Evolutionary conservation across 164 flowering plant genomes (phyloP).

Genomic region (Umbilicus rupestris): DNA sequence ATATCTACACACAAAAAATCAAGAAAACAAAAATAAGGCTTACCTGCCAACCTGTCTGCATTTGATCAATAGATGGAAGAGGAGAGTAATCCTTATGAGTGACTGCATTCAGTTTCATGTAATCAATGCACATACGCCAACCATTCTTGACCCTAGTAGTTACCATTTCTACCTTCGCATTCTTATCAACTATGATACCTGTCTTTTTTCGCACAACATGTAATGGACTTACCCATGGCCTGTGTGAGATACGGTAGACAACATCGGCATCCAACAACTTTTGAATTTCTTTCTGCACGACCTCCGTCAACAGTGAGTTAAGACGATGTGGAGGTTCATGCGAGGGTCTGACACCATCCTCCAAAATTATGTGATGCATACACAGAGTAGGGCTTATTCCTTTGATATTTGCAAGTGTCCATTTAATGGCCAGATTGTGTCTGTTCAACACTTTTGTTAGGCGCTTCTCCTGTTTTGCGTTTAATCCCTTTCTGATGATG

Average conservation of each 20-base stretch:
- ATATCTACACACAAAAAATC: neutral
- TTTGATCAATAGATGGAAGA: too few relatives aligned
- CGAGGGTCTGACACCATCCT: neutral
- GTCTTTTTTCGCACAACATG: neutral
- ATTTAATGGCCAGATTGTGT: neutral
- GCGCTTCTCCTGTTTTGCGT: neutral
- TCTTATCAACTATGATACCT: neutral
- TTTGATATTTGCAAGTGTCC: neutral
- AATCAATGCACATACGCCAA: too few relatives aligned
- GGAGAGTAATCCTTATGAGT: too few relatives aligned
- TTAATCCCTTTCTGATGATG: neutral
- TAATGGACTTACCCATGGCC: neutral
- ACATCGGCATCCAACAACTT: neutral
- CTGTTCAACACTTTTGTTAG: neutral
- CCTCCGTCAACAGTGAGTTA: neutral
- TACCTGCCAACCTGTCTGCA: too few relatives aligned
- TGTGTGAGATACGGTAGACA: too few relatives aligned
- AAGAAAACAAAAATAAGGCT: too few relatives aligned
- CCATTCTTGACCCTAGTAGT: too few relatives aligned
- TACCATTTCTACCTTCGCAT: neutral
- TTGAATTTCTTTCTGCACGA: neutral
- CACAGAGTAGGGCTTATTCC: neutral
- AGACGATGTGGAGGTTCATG: neutral
- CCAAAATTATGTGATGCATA: neutral
- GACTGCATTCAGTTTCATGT: too few relatives aligned